Evolutionary conservation across 192 early-diverging fungal genomes (phyloP).

Genomic region (Umbelopsis vinacea): DNA sequence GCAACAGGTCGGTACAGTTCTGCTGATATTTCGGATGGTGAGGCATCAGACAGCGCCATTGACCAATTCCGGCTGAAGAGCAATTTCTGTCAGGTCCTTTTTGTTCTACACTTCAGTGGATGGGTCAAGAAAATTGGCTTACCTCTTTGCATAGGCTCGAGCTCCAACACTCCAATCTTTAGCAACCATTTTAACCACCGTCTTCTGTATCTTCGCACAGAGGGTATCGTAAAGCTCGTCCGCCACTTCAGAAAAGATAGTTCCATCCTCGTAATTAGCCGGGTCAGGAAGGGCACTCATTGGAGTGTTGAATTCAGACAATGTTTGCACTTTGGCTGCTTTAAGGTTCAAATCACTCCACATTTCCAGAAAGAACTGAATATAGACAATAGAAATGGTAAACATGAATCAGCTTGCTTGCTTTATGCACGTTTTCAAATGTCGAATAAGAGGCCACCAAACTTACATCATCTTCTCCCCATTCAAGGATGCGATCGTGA

Average conservation of each 20-base stretch:
- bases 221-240: slow-evolving; percentile 23
- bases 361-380: slow-evolving; percentile 59
- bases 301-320: slow-evolving; percentile 32
- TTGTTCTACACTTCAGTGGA: no score
- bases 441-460: neutral
- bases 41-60: slow-evolving; percentile 32
- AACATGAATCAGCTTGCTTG: neutral
- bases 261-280: slow-evolving; percentile 22
- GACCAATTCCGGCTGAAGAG: slow-evolving; percentile 52
- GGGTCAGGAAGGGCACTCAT: slow-evolving; percentile 27
- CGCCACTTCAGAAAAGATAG: slow-evolving; percentile 51
- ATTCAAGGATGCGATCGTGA: slow-evolving; percentile 46
- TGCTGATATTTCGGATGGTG: slow-evolving; percentile 45
- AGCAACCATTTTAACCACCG: slow-evolving; percentile 47
- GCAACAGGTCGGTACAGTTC: slow-evolving; percentile 55
- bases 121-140: no score
- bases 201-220: slow-evolving; percentile 40
- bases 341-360: slow-evolving; percentile 45
- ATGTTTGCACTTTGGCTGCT: slow-evolving; percentile 19
- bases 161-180: slow-evolving; percentile 50
- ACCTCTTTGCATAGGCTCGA: slow-evolving; percentile 51
- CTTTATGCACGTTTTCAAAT: neutral
- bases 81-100: no score
- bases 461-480: slow-evolving; percentile 61
- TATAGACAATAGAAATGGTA: no score